Evolutionary conservation across 1,284 basidiomycete genomes (phyloP), one percentile per base, ranked within the genome.

Genomic region (Mycosarcoma maydis): DNA sequence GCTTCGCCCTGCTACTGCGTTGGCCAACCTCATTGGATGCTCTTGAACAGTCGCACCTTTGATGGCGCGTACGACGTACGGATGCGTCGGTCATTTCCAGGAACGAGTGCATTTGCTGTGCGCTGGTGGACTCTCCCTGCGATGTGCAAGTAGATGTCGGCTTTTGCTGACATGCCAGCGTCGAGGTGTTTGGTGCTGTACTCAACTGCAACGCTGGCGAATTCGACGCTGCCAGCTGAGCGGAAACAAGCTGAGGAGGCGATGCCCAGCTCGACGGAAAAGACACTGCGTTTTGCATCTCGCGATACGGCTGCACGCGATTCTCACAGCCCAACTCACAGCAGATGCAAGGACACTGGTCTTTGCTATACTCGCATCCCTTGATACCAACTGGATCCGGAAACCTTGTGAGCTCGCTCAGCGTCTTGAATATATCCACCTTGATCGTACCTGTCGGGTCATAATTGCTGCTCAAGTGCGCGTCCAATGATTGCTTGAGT

Each of bases 341-440:
- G 42, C 67, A 70, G 3, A 70, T 52, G 13, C 67, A 70, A 4
- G 67, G 56, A 40, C 67, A 70, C 17, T 27, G 14, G 9, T 27
- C 41, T 30, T 44, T 29, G 11, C 19, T 38, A 19, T 19, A 34
- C 20, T 14, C n/a, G 13, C 24, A 33, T n/a, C 26, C 27, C n/a
- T 47, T 51, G 1, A 42, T 57, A 9, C 52, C 47, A 2, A 29
- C 20, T 3, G 66, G 66, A 34, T 54, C 48, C 3, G 67, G 60
- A 27, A 59, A 69, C 27, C 48, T 34, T 8, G 60, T 59, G 17
- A 70, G 34, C 22, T 40, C 32, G 2, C 50, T 61, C 38, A 68
- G 38, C 4, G 58, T 61, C 23, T 37, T 53, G 23, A 54, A 45
- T 6, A 62, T 50, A 9, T 68, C 65, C 16, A 42, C 30, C 29